Conservation (phyloP, 257 asterid genomes). For the Ballota nigra region DNA sequence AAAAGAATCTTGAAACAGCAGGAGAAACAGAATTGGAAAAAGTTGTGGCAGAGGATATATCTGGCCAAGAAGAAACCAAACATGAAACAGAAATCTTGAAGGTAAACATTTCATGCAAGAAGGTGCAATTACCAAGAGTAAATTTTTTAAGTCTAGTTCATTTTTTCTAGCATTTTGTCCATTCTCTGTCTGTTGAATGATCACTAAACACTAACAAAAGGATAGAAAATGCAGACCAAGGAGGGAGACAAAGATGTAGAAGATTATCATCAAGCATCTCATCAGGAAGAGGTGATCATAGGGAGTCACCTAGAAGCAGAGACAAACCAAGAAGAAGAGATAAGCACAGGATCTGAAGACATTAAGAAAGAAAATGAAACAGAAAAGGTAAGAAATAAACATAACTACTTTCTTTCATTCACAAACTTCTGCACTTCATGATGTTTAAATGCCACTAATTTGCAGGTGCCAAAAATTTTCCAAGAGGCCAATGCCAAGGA, state of each 20-base stretch:
- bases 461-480: conserved; percentile 31
- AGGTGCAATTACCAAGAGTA: conserved; percentile 29
- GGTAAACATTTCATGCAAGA: conserved; percentile 15
- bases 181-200: conserved; percentile 6
- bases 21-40: conserved; percentile 18
- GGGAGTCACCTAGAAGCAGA: conserved; percentile 21
- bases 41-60: conserved; percentile 21
- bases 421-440: conserved; percentile 9
- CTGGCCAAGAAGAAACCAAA: conserved; percentile 21
- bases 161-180: conserved; percentile 8
- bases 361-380: conserved; percentile 13
- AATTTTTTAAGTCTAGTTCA: neutral
- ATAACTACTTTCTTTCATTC: neutral
- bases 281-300: conserved; percentile 28
- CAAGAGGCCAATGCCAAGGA: conserved; percentile 26
- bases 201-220: conserved; percentile 18
- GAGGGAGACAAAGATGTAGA: conserved; percentile 28
- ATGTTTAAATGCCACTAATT: conserved; percentile 16
- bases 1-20: conserved; percentile 28
- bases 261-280: conserved; percentile 20
- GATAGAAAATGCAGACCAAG: conserved; percentile 25
- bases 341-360: conserved; percentile 12
- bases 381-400: conserved; percentile 12
- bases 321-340: conserved; percentile 24
- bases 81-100: conserved; percentile 21